phyloP scores from a whole-genome alignment of 768 basidiomycete species.

The Kwoniella heveanensis region DNA sequence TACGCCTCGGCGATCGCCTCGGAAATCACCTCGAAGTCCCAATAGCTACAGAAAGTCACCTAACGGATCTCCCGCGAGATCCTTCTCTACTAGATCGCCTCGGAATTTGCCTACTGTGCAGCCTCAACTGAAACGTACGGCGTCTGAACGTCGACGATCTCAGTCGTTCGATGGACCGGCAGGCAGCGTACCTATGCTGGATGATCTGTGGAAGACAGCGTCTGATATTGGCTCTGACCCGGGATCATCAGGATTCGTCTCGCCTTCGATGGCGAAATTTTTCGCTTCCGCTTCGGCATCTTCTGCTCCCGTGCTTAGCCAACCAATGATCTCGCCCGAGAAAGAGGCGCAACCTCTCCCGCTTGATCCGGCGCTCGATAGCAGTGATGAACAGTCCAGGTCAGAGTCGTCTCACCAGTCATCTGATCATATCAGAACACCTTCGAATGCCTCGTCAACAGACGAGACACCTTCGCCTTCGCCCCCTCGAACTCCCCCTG shows the following conservation, averaged over 20 bases:
- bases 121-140: conserved; percentile 12
- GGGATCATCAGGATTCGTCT: conserved; percentile 8
- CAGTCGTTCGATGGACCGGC: conserved; percentile 41
- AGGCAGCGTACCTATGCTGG: conserved; percentile 10
- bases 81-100: conserved; percentile 15
- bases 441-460: conserved; percentile 38
- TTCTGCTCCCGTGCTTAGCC: conserved; percentile 26
- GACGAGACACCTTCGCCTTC: conserved; percentile 46
- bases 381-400: background rate
- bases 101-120: conserved; percentile 3
- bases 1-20: conserved; percentile 40
- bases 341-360: conserved; percentile 2
- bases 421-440: conserved; percentile 43
- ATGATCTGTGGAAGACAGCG: conserved; percentile 37
- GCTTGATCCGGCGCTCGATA: conserved; percentile 8
- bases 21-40: conserved; percentile 21
- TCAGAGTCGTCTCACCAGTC: conserved; percentile 26
- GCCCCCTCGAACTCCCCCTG: conserved; percentile 40
- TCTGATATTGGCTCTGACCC: conserved; percentile 14
- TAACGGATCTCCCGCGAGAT: conserved; percentile 12
- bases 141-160: conserved; percentile 37
- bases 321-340: conserved; percentile 15
- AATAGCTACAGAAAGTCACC: conserved; percentile 5
- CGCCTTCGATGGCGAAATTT: conserved; percentile 22
- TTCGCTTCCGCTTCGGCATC: conserved; percentile 25